These are phyloP conservation scores for Theileria luwenshuni DNA, from an alignment of 169 alveolate species.

Conservation along the genomic window DNA sequence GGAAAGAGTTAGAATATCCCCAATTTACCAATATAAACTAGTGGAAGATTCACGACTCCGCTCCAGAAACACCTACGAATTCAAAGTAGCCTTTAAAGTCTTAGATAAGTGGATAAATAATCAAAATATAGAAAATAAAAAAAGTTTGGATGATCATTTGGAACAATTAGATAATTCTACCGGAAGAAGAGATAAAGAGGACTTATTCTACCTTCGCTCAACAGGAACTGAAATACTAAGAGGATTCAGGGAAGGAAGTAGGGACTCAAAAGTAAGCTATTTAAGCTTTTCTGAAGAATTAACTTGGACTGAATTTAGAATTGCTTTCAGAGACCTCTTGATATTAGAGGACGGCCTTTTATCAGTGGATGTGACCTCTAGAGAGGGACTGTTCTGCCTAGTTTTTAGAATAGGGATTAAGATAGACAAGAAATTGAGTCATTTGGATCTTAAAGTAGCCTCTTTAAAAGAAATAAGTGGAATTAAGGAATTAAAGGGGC, in stretches of 20 bases:
- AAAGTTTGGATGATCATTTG: background rate
- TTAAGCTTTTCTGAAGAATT: background rate
- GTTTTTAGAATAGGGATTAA: slow-evolving; percentile 18
- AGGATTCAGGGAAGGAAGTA: background rate
- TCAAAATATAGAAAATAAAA: background rate
- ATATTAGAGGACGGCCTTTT: background rate
- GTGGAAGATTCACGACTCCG: background rate
- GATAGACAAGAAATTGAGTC: background rate
- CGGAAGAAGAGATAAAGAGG: too few species aligned
- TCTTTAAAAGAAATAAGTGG: background rate
- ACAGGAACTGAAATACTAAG: too few species aligned
- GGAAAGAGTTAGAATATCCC: background rate
- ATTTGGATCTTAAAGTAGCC: slow-evolving; percentile 21
- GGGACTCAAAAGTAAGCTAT: background rate
- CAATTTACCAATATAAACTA: background rate
- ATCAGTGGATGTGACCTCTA: background rate
- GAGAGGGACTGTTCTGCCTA: background rate
- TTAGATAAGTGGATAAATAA: slow-evolving; percentile 5
- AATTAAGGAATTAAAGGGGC: background rate
- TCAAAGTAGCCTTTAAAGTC: background rate
- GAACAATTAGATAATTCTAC: background rate
- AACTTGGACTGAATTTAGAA: background rate
- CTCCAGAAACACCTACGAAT: background rate
- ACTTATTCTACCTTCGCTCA: too few species aligned
- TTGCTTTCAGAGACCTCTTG: slow-evolving; percentile 21